Percentiles rank a stretch among this genome's conserved stretches.
Conservation (phyloP, 2,329 filamentous ascomycete genomes). For the Alternaria panax region DNA sequence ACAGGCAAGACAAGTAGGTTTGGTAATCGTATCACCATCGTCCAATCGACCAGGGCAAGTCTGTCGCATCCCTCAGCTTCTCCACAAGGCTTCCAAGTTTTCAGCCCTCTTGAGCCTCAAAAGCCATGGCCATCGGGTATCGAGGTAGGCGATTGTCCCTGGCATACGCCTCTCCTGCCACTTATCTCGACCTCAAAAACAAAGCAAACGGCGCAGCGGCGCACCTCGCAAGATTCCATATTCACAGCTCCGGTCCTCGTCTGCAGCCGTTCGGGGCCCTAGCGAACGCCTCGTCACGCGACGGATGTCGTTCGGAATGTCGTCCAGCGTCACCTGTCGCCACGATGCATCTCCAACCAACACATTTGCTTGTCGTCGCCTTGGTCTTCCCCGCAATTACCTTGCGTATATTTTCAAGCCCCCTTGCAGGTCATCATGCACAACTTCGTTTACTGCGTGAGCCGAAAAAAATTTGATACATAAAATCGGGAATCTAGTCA, state of each 20-base stretch:
- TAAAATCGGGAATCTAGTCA: conserved; percentile 34
- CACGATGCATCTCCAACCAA: conserved; percentile 24
- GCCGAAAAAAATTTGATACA: conserved; percentile 38
- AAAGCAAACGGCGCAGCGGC: conserved; percentile 25
- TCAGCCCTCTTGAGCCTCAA: conserved; percentile 35
- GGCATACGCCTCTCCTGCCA: conserved; percentile 22
- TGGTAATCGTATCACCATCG: conserved; percentile 45
- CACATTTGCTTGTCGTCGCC: conserved; percentile 23
- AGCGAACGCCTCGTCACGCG: conserved; percentile 33
- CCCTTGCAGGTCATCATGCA: conserved; percentile 53
- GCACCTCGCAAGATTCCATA: conserved; percentile 18
- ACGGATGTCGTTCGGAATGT: conserved; percentile 27
- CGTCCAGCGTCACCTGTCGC: conserved; percentile 36
- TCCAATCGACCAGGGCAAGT: conserved; percentile 16
- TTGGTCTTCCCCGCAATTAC: conserved; percentile 50
- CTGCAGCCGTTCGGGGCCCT: conserved; percentile 18
- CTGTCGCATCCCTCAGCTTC: conserved; percentile 10
- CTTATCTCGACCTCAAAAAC: conserved; percentile 17
- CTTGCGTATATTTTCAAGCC: conserved; percentile 36
- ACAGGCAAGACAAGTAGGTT: conserved; percentile 23
- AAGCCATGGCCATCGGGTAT: conserved; percentile 25
- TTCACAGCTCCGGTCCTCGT: conserved; percentile 25
- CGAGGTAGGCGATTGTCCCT: conserved; percentile 16
- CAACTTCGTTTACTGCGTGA: conserved; percentile 44
- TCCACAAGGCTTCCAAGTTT: conserved; percentile 9